Evolutionary conservation across 352 stramenopile genomes (phyloP).

Genomic region (Phytophthora brassicae): DNA sequence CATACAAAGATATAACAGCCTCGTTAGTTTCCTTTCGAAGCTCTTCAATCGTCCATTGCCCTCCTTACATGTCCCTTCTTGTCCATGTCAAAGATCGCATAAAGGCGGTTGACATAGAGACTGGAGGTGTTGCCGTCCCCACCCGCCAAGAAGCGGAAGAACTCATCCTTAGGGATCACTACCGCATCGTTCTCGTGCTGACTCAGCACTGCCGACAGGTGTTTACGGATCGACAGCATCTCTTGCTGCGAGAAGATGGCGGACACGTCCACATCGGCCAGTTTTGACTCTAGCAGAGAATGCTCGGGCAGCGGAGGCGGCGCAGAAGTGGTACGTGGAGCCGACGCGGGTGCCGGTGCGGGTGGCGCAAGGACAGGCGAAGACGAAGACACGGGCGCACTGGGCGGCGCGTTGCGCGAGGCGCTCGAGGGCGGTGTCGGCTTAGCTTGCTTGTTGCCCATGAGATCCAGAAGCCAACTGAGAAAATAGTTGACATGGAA

Average conservation of each 20-base stretch:
- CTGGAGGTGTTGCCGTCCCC: constrained; percentile 65
- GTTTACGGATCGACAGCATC: constrained; percentile 78
- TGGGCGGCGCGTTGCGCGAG: constrained; percentile 17
- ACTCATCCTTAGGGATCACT: constrained; percentile 84
- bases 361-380: not conserved
- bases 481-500: not conserved
- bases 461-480: constrained; percentile 21
- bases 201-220: constrained; percentile 64
- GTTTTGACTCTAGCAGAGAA: constrained; percentile 66
- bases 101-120: constrained; percentile 84
- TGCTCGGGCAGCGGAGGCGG: constrained; percentile 23
- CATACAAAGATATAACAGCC: not conserved
- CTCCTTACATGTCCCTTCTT: constrained; percentile 60
- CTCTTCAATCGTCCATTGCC: not conserved
- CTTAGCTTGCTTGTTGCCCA: constrained; percentile 88
- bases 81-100: constrained; percentile 84
- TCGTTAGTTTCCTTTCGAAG: too few relatives aligned
- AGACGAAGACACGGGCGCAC: not conserved
- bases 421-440: constrained; percentile 33
- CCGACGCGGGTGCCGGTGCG: not conserved
- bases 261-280: constrained; percentile 71
- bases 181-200: constrained; percentile 73
- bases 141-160: constrained; percentile 81
- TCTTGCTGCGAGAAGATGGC: constrained; percentile 76
- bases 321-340: constrained; percentile 14